Evolutionary conservation across 495 filamentous ascomycete species (phyloP), one percentile per base, ranked within the genome.

Genomic region (Aspergillus coremiiformis): DNA sequence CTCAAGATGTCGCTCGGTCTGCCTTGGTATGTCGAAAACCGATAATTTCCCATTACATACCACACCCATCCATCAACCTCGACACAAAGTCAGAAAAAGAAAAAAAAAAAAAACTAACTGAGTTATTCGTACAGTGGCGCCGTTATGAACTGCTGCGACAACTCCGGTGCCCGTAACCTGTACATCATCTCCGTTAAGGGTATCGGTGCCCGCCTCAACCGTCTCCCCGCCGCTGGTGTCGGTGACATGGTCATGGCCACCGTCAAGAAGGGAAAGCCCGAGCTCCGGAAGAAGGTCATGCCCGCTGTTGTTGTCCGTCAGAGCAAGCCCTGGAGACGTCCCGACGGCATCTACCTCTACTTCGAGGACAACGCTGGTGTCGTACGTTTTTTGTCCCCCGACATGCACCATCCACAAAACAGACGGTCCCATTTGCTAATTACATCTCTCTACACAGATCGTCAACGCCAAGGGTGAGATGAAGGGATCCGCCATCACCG

Each of bases 381-480:
- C 70, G 89, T 94, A 76, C 39, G 59, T 59, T 30, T 26, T 9
- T n/a, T n/a, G n/a, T n/a, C 32, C 39, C 10, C 4, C 32, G n/a
- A 11, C 20, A 19, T 35, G 20, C 26, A n/a, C 29, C 19, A 5
- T 23, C 3, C 21, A 17, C 26, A 22, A 15, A 15, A 17, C 30
- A n/a, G 26, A 8, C 11, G 19, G 8, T 4, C 7, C 27, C 27
- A 11, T 30, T 1, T 44, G 15, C 22, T 44, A 44, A 44, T 26
- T 1, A 14, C 3, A 14, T 14, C 5, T 35, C 9, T 15, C 11
- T 35, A 43, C 49, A 95, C 49, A 95, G 90, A 99, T 97, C 68
- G 94, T 99, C 81, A 99, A 99, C 82, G 89, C 90, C 75, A 99
- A 99, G 85, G 93, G 93, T 78, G 93, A 99, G 80, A 99, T 99